Percentiles rank a stretch among this genome's conserved stretches.
phyloP scores from a whole-genome alignment of 805 yeast genomes.

The Barnettozyma sp. region DNA sequence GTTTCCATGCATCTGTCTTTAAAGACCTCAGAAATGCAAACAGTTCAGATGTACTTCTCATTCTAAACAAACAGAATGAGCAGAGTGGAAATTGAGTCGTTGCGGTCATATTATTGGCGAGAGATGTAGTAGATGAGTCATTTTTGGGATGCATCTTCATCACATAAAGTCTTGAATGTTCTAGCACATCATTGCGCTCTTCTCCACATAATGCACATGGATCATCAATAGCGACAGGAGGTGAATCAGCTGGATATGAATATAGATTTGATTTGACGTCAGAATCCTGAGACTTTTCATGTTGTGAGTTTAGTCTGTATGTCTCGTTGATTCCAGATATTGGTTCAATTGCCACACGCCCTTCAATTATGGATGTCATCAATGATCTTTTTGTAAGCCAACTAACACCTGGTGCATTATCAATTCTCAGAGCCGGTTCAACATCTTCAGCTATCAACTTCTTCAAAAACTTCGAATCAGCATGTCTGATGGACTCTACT shows the following conservation, averaged over 20 bases:
- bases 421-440: conserved; percentile 63
- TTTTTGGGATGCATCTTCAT: conserved; percentile 40
- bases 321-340: conserved; percentile 75
- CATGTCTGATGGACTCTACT: conserved; percentile 32
- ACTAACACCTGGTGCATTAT: conserved; percentile 54
- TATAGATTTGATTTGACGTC: conserved; percentile 32
- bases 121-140: conserved; percentile 7
- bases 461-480: conserved; percentile 48
- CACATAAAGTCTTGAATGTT: conserved; percentile 71
- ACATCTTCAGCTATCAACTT: conserved; percentile 68
- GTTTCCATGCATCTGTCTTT: conserved; percentile 49
- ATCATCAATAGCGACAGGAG: conserved; percentile 67
- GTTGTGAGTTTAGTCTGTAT: conserved; percentile 38
- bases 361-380: conserved; percentile 65
- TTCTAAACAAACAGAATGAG: conserved; percentile 69
- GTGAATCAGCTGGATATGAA: conserved; percentile 39
- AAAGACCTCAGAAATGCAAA: conserved; percentile 69
- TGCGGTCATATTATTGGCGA: conserved; percentile 25
- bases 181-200: conserved; percentile 55
- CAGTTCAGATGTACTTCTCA: conserved; percentile 78
- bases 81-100: conserved; percentile 59
- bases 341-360: conserved; percentile 79
- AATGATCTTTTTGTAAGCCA: conserved; percentile 58
- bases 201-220: conserved; percentile 88
- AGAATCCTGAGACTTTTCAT: conserved; percentile 13